phyloP scores from a whole-genome alignment of 163 green algal genomes.

The Volvox carteri region DNA sequence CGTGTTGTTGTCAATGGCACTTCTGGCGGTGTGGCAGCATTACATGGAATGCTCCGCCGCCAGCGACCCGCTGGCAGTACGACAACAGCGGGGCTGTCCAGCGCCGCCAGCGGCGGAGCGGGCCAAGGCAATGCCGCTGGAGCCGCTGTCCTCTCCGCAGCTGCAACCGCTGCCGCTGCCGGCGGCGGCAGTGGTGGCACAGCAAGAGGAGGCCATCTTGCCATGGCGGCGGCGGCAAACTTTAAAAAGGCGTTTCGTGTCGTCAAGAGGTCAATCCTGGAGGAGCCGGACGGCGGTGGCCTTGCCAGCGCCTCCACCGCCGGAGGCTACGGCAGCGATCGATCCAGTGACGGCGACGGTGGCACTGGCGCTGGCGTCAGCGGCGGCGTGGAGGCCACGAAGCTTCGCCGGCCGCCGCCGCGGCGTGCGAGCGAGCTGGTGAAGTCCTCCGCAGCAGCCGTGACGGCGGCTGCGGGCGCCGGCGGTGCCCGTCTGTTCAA shows the following conservation, averaged over 20 bases:
- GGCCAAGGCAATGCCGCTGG: not conserved
- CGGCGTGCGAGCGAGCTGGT: not conserved
- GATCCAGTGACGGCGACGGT: not conserved
- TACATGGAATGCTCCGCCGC: constrained; percentile 31
- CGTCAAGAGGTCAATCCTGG: constrained; percentile 21
- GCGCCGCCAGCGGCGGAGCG: not conserved
- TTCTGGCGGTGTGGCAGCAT: constrained; percentile 30
- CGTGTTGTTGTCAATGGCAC: not conserved
- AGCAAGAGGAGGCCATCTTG: not conserved
- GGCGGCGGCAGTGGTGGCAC: no score
- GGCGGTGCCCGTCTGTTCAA: not conserved
- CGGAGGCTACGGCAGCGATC: no score
- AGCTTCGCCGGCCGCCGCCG: not conserved
- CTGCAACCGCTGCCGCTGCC: not conserved
- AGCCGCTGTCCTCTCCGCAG: not conserved
- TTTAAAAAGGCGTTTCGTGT: constrained; percentile 12
- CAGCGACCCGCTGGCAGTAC: not conserved
- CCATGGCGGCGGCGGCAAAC: constrained; percentile 4
- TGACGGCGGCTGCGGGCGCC: not conserved
- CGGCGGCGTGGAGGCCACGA: not conserved
- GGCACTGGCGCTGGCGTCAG: not conserved
- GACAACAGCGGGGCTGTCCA: not conserved
- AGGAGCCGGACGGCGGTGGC: constrained; percentile 9
- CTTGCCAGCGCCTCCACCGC: no score
- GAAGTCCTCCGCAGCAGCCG: not conserved